phyloP scores from a whole-genome alignment of 2,329 filamentous ascomycete species.

The Botrytis sinoallii region DNA sequence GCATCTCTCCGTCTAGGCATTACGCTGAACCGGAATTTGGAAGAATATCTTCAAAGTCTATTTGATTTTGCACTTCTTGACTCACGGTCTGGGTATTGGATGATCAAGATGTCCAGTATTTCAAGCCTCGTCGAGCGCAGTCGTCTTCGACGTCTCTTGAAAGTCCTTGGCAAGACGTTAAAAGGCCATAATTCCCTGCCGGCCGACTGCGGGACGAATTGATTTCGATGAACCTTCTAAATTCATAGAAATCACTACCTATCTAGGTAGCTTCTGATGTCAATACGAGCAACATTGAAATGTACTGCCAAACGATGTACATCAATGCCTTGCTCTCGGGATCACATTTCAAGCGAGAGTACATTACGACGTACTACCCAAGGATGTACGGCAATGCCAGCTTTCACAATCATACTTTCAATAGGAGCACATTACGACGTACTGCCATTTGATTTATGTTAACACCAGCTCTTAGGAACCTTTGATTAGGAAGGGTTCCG shows the following conservation, averaged over 20 bases:
- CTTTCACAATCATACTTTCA: background rate
- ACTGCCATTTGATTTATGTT: background rate
- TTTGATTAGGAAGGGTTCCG: background rate
- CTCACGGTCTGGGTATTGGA: background rate
- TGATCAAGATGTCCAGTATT: background rate
- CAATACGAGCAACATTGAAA: background rate
- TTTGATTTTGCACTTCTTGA: background rate
- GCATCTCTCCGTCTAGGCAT: background rate
- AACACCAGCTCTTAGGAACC: background rate
- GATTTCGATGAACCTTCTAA: background rate
- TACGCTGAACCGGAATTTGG: background rate
- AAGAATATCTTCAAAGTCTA: background rate
- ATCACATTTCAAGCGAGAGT: background rate
- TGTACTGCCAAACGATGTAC: background rate
- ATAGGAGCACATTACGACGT: background rate
- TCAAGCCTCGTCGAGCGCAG: background rate
- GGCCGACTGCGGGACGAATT: background rate
- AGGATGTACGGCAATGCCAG: background rate
- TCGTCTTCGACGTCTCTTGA: background rate
- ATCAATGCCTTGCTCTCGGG: background rate
- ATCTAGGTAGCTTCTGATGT: background rate
- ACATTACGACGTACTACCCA: background rate
- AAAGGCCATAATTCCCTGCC: background rate
- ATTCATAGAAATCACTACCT: background rate
- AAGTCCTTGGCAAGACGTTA: background rate